These are phyloP conservation scores for Pseudophaeomoniella oleicola DNA, from an alignment of 2,329 filamentous ascomycete species.

Conservation along the genomic window DNA sequence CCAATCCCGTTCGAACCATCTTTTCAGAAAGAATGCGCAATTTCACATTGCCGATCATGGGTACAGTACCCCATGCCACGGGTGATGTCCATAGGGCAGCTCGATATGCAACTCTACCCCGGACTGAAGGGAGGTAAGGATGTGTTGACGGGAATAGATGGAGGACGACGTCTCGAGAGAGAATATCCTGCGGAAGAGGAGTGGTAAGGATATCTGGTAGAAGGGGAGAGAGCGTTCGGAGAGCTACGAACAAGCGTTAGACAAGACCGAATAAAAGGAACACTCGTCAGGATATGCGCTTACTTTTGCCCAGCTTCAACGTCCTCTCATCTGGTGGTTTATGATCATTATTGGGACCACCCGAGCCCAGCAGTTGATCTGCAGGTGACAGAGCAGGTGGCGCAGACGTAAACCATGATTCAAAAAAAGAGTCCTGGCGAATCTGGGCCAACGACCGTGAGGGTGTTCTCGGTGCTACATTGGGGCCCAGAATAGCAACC, in stretches of 20 bases:
- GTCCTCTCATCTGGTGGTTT: conserved; percentile 44
- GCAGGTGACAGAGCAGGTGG: conserved; percentile 8
- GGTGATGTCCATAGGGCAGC: conserved; percentile 93
- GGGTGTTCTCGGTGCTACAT: conserved; percentile 3
- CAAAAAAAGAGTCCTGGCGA: conserved; percentile 19
- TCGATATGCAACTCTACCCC: conserved; percentile 76
- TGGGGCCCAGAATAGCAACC: not conserved
- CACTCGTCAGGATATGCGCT: not conserved
- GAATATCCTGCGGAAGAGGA: conserved; percentile 45
- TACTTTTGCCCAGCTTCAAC: conserved; percentile 41
- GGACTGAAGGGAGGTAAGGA: conserved; percentile 69
- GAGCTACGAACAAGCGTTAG: conserved; percentile 25
- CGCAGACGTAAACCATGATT: conserved; percentile 18
- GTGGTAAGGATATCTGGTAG: conserved; percentile 47
- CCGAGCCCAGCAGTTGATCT: conserved; percentile 11
- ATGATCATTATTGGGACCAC: conserved; percentile 19
- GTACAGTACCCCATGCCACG: conserved; percentile 86
- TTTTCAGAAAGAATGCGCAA: conserved; percentile 81
- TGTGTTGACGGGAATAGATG: conserved; percentile 50
- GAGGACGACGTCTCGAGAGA: conserved; percentile 46
- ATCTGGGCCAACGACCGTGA: conserved; percentile 20
- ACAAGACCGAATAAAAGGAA: conserved; percentile 2
- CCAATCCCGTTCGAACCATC: conserved; percentile 49
- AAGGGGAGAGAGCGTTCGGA: conserved; percentile 46
- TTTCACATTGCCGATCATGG: conserved; percentile 77